phyloP scores from a whole-genome alignment of 2,329 filamentous ascomycete genomes.

The Aspergillus fumigatus region DNA sequence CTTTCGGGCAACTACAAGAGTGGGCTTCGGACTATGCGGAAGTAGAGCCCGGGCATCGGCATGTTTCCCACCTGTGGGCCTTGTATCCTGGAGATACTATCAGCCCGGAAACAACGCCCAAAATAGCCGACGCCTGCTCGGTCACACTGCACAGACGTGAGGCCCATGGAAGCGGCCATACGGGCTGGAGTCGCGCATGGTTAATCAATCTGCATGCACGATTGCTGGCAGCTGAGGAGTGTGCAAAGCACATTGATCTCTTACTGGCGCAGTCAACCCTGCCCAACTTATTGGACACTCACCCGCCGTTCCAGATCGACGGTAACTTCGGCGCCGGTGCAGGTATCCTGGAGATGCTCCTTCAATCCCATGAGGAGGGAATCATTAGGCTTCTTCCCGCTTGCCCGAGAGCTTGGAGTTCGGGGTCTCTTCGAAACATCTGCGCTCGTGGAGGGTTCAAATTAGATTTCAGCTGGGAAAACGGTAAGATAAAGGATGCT shows the following conservation, averaged over 20 bases:
- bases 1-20: constrained; percentile 26
- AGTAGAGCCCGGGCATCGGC: constrained; percentile 47
- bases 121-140: constrained; percentile 27
- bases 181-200: constrained; percentile 52
- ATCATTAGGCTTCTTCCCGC: constrained; percentile 38
- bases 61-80: constrained; percentile 49
- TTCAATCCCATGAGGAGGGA: constrained; percentile 37
- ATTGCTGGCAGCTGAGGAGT: constrained; percentile 37
- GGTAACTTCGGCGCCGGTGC: constrained; percentile 49
- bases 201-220: constrained; percentile 48
- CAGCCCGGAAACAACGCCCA: constrained; percentile 29
- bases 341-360: constrained; percentile 44
- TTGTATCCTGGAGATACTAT: constrained; percentile 45
- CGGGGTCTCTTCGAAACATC: constrained; percentile 31
- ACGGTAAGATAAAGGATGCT: constrained; percentile 17
- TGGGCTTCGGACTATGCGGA: constrained; percentile 34
- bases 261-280: constrained; percentile 41
- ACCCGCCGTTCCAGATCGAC: constrained; percentile 49
- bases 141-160: constrained; percentile 24
- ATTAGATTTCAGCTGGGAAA: constrained; percentile 36
- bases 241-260: constrained; percentile 35
- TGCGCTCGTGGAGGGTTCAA: constrained; percentile 35
- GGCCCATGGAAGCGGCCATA: constrained; percentile 44
- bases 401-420: constrained; percentile 32
- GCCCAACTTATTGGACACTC: constrained; percentile 44